phyloP scores from a whole-genome alignment of 2,329 filamentous ascomycete species.

The Aspergillus phoenicis region DNA sequence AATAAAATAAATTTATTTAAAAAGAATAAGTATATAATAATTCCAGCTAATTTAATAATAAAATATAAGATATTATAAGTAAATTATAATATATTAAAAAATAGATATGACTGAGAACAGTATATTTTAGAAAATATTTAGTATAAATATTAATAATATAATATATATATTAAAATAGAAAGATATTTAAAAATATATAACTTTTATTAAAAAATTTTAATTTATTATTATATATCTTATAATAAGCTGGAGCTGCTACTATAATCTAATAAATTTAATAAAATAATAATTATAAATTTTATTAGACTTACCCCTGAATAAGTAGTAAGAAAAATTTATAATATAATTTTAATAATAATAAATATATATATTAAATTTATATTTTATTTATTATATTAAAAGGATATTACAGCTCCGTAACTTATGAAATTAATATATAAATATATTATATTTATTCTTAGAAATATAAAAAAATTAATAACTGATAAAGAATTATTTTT shows the following conservation, averaged over 20 bases:
- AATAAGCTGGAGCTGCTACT: neutral
- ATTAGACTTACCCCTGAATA: no score
- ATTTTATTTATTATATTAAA: no score
- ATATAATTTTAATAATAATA: no score
- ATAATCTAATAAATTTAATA: neutral
- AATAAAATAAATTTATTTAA: neutral
- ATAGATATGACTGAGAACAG: neutral
- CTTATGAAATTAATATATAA: no score
- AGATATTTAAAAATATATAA: no score
- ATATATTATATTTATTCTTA: neutral
- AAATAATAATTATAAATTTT: neutral
- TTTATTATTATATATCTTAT: neutral
- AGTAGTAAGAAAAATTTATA: no score
- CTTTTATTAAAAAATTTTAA: no score
- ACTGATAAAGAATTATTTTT: neutral
- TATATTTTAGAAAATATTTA: neutral
- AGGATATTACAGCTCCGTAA: no score
- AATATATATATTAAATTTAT: no score
- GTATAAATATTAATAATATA: neutral
- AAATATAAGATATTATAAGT: no score
- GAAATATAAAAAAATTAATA: neutral
- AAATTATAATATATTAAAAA: neutral
- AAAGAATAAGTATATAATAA: no score
- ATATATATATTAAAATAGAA: neutral
- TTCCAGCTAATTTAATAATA: neutral